Percentiles rank a stretch among this genome's conserved stretches.
phyloP scores from a whole-genome alignment of 2,329 filamentous ascomycete species.

The Pseudogymnoascus sp. region DNA sequence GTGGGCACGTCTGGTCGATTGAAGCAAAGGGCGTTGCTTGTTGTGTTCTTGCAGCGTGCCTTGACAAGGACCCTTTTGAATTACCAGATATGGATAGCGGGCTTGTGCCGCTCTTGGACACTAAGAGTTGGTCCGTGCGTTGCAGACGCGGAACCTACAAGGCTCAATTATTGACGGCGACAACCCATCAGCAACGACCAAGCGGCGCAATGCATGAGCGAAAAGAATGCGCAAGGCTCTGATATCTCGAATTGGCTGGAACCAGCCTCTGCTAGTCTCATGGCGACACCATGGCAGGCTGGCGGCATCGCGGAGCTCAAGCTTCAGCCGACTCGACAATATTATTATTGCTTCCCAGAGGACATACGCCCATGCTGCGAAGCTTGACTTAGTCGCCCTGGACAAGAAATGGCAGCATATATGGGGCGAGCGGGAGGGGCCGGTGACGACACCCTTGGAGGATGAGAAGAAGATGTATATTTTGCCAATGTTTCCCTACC shows the following conservation, averaged over 20 bases:
- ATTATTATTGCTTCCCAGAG: background rate
- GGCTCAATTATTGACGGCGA: constrained; percentile 2
- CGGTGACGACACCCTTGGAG: background rate
- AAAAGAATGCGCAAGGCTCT: constrained; percentile 10
- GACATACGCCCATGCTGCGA: constrained; percentile 13
- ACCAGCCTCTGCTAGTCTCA: background rate
- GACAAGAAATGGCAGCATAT: constrained; percentile 27
- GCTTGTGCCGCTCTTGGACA: background rate
- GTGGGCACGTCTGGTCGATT: background rate
- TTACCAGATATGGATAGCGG: constrained; percentile 11
- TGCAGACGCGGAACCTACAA: background rate
- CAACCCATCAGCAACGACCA: constrained; percentile 1
- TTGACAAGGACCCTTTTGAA: background rate
- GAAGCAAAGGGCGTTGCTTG: background rate
- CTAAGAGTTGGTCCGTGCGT: constrained; percentile 9
- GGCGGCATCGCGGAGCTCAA: background rate
- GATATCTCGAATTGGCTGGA: constrained; percentile 8
- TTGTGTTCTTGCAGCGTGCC: constrained; percentile 7
- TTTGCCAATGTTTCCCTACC: constrained; percentile 90
- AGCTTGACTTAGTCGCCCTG: constrained; percentile 21
- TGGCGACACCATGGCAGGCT: background rate
- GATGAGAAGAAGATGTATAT: constrained; percentile 52
- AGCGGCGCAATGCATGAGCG: constrained; percentile 4
- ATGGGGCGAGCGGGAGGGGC: constrained; percentile 18
- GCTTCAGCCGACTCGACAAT: background rate